phyloP scores from a whole-genome alignment of 2,329 filamentous ascomycete genomes.

The Colletotrichum lindemuthianum region DNA sequence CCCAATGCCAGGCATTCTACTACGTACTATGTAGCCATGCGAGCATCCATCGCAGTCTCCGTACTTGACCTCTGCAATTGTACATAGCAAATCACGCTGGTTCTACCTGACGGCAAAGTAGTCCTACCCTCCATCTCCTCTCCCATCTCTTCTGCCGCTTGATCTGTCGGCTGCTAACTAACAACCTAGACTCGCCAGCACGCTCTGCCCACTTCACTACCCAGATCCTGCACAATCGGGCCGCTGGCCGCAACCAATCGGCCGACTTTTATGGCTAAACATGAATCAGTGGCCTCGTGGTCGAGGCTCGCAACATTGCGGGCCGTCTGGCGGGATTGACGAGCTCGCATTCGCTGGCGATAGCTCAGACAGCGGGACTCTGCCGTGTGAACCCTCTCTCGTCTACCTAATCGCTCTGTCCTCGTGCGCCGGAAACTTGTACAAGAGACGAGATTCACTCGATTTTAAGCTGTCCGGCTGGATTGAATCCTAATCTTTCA shows the following conservation, averaged over 20 bases:
- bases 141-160: not conserved
- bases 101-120: not conserved
- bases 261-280: slow-evolving; percentile 27
- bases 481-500: slow-evolving; percentile 11
- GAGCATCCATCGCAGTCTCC: not conserved
- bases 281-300: slow-evolving; percentile 28
- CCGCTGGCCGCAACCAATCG: slow-evolving; percentile 29
- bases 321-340: slow-evolving; percentile 31
- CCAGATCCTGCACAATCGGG: slow-evolving; percentile 17
- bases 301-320: slow-evolving; percentile 29
- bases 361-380: slow-evolving; percentile 25
- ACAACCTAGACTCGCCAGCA: not conserved
- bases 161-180: too few relatives aligned
- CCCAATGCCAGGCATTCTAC: too few relatives aligned
- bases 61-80: too few relatives aligned
- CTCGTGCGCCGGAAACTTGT: slow-evolving; percentile 14
- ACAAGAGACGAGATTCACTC: slow-evolving; percentile 36
- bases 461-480: slow-evolving; percentile 4
- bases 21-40: too few relatives aligned
- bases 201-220: slow-evolving; percentile 1
- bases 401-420: slow-evolving; percentile 15
- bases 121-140: too few relatives aligned
- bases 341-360: slow-evolving; percentile 24
- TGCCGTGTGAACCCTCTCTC: slow-evolving; percentile 20
- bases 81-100: too few relatives aligned